phyloP scores from a whole-genome alignment of 2,329 filamentous ascomycete genomes.

The Exserohilum rostratum region DNA sequence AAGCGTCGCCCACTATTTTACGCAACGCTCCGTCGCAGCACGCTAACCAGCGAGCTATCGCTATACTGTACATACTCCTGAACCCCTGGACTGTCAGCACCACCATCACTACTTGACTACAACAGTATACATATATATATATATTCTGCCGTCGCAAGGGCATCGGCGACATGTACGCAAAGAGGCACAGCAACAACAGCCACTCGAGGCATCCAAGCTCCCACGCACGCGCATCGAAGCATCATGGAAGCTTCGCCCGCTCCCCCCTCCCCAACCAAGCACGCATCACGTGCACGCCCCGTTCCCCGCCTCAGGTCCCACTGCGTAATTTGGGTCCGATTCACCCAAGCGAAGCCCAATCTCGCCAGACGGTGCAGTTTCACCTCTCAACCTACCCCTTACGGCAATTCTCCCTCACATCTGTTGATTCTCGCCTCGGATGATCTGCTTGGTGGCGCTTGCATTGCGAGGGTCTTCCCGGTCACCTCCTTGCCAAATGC shows the following conservation, averaged over 20 bases:
- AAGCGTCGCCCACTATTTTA: background rate
- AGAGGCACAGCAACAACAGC: too few species aligned
- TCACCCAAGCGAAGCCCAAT: constrained; percentile 17
- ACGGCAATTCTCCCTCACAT: constrained; percentile 21
- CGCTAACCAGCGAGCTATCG: background rate
- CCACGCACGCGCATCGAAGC: too few species aligned
- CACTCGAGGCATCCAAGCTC: too few species aligned
- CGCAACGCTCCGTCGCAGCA: background rate
- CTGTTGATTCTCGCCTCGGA: constrained; percentile 30
- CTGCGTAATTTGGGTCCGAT: constrained; percentile 6
- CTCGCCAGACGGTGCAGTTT: constrained; percentile 6
- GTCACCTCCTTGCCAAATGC: background rate
- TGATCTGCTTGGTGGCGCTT: constrained; percentile 33
- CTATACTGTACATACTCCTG: background rate
- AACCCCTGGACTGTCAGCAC: background rate
- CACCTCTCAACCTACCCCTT: constrained; percentile 27
- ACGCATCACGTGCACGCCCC: too few species aligned
- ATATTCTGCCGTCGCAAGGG: too few species aligned
- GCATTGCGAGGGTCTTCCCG: constrained; percentile 8
- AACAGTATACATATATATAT: too few species aligned
- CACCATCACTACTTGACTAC: too few species aligned
- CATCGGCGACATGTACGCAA: too few species aligned
- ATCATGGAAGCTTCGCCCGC: too few species aligned
- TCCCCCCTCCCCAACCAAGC: too few species aligned
- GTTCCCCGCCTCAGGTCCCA: background rate